Evolutionary conservation across 225 moss, liverwort and hornwort genomes (phyloP), one percentile per base, ranked within the genome.

Genomic region (Marchantia paleacea): DNA sequence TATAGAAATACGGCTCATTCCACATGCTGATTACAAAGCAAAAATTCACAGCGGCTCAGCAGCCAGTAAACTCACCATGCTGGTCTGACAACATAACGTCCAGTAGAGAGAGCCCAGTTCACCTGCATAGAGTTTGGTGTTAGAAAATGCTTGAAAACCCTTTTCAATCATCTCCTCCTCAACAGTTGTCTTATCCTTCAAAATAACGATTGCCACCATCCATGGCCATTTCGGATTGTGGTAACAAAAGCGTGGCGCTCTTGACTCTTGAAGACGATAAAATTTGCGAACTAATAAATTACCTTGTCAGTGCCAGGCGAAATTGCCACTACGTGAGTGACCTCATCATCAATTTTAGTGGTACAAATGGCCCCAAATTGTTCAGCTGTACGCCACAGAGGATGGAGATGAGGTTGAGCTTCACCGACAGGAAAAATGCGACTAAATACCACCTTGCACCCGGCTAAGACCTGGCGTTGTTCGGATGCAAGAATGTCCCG

Each of bases 281-380:
- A 73, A 69, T n/a, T 7, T 83, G 58, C 12, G 52, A 52, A 69
- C 63, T 1, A 71, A 61, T 68, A 77, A 52, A 72, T 82, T 91
- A 97, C 97, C 97, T 97, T 97, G 83, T 97, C 97, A 52, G 97
- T 97, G 77, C 97, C 97, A 82, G 89, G 88, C 71, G 97, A 97
- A 90, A 97, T 93, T 83, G 97, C 97, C 88, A 97, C 94, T 67
- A 97, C 92, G 73, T 97, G 97, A 80, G 97, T 97, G 85, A 97
- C 97, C 84, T 90, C 85, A 52, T 94, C 94, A 89, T 97, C 93
- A 82, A 92, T 88, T 76, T 89, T 83, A 18, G 91, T 88, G 75
- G 86, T 94, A 82, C 97, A 97, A 81, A 92, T 86, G 53, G 97
- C 97, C 82, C 97, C 97, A 85, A 97, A 97, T 80, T 97, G 93